These are phyloP conservation scores for Phyllosticta citribraziliensis DNA, from an alignment of 2,329 filamentous ascomycete species.

Conservation along the genomic window DNA sequence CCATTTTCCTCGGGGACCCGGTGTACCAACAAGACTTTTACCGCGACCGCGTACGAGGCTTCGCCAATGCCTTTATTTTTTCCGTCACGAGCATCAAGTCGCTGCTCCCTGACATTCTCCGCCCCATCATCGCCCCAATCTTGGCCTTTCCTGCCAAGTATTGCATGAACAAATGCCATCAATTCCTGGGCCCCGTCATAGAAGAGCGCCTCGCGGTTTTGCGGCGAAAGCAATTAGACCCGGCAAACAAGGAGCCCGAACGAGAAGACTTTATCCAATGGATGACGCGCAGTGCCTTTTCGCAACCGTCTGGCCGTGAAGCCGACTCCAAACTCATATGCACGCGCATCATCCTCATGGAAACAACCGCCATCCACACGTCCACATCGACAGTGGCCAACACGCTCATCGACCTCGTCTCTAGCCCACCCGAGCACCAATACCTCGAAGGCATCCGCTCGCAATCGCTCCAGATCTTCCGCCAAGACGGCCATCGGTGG, in stretches of 20 bases:
- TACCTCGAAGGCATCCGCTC: not conserved
- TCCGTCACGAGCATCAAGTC: not conserved
- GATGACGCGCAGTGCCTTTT: conserved; percentile 1
- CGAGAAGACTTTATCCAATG: not conserved
- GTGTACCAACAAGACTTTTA: not conserved
- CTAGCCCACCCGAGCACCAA: conserved; percentile 5
- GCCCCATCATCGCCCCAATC: conserved; percentile 2
- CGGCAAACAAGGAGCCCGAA: not conserved
- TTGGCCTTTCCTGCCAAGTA: conserved; percentile 7
- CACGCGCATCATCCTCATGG: conserved; percentile 11
- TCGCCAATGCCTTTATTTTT: not conserved
- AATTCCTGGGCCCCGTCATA: conserved; percentile 6
- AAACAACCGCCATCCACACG: conserved; percentile 19
- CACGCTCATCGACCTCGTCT: not conserved
- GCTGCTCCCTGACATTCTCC: not conserved
- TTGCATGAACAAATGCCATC: conserved; percentile 1
- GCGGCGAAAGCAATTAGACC: not conserved
- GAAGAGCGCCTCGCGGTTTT: not conserved
- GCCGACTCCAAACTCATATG: not conserved
- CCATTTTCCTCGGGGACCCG: not conserved
- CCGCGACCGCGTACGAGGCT: not conserved
- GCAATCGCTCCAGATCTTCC: not conserved
- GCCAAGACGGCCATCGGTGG: conserved; percentile 8
- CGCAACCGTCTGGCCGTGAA: not conserved
- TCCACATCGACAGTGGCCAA: conserved; percentile 2